phyloP scores from a whole-genome alignment of 164 flowering plant genomes.

The Amborella trichopoda region DNA sequence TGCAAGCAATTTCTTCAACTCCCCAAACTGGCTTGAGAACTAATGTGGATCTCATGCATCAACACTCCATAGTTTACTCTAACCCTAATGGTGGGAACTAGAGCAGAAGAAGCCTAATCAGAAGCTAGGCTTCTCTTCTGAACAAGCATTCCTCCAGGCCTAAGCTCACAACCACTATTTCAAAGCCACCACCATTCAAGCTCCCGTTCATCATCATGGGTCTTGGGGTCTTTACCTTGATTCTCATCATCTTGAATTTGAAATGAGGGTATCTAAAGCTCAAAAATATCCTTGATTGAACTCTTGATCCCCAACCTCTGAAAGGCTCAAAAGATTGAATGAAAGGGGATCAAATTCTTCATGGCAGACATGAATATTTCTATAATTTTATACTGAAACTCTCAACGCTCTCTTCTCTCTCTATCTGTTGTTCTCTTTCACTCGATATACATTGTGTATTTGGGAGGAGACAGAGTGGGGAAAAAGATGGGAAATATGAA shows the following conservation, averaged over 20 bases:
- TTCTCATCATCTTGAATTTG: constrained; percentile 73
- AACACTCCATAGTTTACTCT: constrained; percentile 67
- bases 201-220: constrained; percentile 12
- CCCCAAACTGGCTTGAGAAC: constrained; percentile 88
- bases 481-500: too few relatives aligned
- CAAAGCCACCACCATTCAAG: constrained; percentile 8
- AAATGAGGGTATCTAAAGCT: too few relatives aligned
- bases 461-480: too few relatives aligned
- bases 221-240: constrained; percentile 27
- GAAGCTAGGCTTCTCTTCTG: constrained; percentile 59
- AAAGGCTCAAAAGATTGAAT: too few relatives aligned
- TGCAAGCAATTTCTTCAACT: constrained; percentile 70
- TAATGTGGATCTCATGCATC: constrained; percentile 63
- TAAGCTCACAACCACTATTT: constrained; percentile 55
- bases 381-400: too few relatives aligned
- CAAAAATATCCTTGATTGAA: too few relatives aligned
- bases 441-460: too few relatives aligned
- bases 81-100: constrained; percentile 59
- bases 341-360: too few relatives aligned
- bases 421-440: too few relatives aligned
- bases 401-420: too few relatives aligned
- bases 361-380: too few relatives aligned
- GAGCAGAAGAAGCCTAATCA: constrained; percentile 24
- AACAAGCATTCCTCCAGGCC: constrained; percentile 97
- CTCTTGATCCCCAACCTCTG: too few relatives aligned